Evolutionary conservation across 805 yeast genomes (phyloP).

Genomic region (Lipomyces oligophaga): DNA sequence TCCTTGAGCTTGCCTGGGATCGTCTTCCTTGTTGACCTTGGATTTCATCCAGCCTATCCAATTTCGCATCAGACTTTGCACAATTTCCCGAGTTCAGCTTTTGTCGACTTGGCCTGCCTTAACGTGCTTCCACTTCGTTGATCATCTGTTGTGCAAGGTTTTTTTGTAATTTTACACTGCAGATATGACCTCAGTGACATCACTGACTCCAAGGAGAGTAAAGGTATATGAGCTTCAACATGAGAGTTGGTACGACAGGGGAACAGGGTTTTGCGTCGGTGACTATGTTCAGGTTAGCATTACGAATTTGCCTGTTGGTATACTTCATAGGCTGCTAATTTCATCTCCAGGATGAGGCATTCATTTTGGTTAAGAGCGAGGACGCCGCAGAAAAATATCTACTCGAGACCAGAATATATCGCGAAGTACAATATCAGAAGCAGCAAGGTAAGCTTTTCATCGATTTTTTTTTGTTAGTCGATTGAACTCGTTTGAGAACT

Average conservation of each 20-base stretch:
- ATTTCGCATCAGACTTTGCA: too few species aligned
- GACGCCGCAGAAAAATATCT: constrained; percentile 54
- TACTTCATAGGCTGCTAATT: too few species aligned
- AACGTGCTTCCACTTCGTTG: too few species aligned
- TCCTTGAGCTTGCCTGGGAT: too few species aligned
- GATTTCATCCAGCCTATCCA: too few species aligned
- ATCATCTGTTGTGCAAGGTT: too few species aligned
- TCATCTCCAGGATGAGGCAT: constrained; percentile 40
- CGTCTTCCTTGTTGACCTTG: too few species aligned
- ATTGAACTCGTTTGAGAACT: neutral
- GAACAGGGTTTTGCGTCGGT: constrained; percentile 88
- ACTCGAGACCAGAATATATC: constrained; percentile 63
- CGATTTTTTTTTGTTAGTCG: neutral
- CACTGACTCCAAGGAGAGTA: constrained; percentile 65
- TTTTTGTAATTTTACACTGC: too few species aligned
- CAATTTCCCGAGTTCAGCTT: too few species aligned
- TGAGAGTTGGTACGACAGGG: constrained; percentile 85
- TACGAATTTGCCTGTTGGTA: neutral
- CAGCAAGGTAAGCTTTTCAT: constrained; percentile 51
- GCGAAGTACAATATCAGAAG: constrained; percentile 77
- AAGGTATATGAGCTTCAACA: constrained; percentile 82
- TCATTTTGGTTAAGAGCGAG: constrained; percentile 70
- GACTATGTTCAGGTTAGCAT: constrained; percentile 1
- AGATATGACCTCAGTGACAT: too few species aligned
- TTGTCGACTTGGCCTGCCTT: too few species aligned